phyloP scores from a whole-genome alignment of 2,329 filamentous ascomycete genomes.

The Sarocladium oryzae region DNA sequence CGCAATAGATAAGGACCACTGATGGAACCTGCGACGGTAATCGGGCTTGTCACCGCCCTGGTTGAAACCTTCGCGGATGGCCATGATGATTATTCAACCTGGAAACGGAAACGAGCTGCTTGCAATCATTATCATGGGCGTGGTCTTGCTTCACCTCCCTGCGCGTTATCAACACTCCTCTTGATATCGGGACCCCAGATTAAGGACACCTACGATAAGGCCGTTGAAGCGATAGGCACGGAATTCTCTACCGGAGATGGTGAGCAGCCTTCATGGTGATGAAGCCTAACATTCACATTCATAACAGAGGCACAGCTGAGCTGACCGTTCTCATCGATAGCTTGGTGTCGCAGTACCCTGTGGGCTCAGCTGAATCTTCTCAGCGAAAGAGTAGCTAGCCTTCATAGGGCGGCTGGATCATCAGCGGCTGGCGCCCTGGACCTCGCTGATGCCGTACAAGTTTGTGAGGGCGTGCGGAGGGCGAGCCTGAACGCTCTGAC shows the following conservation, averaged over 20 bases:
- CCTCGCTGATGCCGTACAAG: constrained; percentile 25
- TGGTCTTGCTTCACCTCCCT: constrained; percentile 17
- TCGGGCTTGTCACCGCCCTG: constrained; percentile 15
- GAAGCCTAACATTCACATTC: too few relatives aligned
- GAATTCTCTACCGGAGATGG: constrained; percentile 29
- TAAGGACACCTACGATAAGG: constrained; percentile 26
- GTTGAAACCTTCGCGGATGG: constrained; percentile 14
- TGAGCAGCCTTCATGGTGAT: constrained; percentile 14
- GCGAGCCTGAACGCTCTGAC: constrained; percentile 25
- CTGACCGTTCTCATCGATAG: not conserved
- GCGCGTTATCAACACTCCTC: constrained; percentile 29
- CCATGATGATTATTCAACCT: constrained; percentile 24
- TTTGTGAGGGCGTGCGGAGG: constrained; percentile 27
- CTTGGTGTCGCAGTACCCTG: constrained; percentile 22
- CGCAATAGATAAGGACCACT: constrained; percentile 3
- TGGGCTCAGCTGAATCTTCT: constrained; percentile 20
- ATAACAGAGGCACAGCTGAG: too few relatives aligned
- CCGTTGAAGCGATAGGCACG: constrained; percentile 26
- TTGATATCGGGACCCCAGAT: constrained; percentile 23
- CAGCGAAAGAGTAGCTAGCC: constrained; percentile 18
- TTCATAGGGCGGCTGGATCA: constrained; percentile 18
- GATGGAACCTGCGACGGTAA: constrained; percentile 17
- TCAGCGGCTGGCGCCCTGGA: constrained; percentile 20
- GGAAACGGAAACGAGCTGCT: constrained; percentile 26
- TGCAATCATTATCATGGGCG: constrained; percentile 26